Base-by-base conservation (phyloP, 1,284 basidiomycete species). In the Limonomyces culmigenus region DNA sequence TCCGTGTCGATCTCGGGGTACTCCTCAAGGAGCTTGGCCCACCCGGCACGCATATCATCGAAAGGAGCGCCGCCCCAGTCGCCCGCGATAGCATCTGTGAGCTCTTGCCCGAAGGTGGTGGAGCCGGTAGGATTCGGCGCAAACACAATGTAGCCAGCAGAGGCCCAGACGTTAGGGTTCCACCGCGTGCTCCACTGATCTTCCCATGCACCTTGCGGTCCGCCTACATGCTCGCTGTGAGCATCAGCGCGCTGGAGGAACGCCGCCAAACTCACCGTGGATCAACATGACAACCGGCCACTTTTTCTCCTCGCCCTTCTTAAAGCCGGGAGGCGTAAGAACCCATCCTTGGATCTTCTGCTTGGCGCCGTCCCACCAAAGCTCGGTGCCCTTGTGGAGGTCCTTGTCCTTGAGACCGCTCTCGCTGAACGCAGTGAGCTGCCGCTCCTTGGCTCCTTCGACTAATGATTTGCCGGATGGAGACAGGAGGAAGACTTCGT, bases 51-150 rank as follows among this genome's bases (percentile, higher is more conserved):
- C 43, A 92, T 56, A 50, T 92, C 87, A 32, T 70, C 69, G 47
- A 84, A 89, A 2, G 89, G 89, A 43, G 76, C 83, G 39, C 84
- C 84, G 45, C 86, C 85, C 83, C 85, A 88, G 44, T 86, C 74
- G 45, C 69, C 64, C 3, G 69, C 60, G 46, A 86, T 84, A 2
- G 70, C 75, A 50, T 92, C 80, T 15, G 78, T 84, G 39, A 95
- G 73, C 16, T 78, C 84, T 67, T 88, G 87, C 2, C 87, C 87
- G 45, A 88, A 92, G 0, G 80, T 76, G 2, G 86, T 89, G 31
- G 78, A 84, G 4, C 87, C 88, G 2, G 87, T 88, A 2, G 87
- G 86, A 50, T 95, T 95, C 45, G 91, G 78, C 15, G 77, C 67
- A 19, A 92, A 64, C 15, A 4, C 19, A 31, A 5, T 5, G 15